Conservation (phyloP, 2,329 filamentous ascomycete species). For the Microthyrium microscopicum region DNA sequence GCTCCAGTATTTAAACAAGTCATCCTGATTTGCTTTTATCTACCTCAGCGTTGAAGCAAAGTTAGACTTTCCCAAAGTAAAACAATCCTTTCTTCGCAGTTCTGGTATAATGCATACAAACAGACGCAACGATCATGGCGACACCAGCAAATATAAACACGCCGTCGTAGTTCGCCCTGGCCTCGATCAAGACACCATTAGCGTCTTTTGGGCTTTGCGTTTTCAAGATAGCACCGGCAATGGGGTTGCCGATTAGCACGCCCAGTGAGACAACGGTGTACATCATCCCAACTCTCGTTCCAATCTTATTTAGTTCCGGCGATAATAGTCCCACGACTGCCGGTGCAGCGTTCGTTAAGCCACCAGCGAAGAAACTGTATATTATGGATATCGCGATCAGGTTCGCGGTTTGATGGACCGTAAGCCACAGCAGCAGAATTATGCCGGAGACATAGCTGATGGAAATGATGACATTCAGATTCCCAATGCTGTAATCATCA, state of each 20-base stretch:
- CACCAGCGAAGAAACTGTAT: constrained; percentile 32
- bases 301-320: constrained; percentile 23
- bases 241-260: constrained; percentile 15
- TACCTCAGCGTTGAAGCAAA: no score
- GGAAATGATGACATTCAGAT: constrained; percentile 25
- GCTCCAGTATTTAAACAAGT: no score
- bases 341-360: constrained; percentile 27
- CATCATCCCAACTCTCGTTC: constrained; percentile 30
- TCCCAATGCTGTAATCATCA: constrained; percentile 23
- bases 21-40: no score
- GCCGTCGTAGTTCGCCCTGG: no score
- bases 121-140: no score
- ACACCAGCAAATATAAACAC: no score
- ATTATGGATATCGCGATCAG: constrained; percentile 27
- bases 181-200: no score
- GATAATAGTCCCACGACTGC: constrained; percentile 27
- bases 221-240: constrained; percentile 12
- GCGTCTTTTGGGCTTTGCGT: no score
- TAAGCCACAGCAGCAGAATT: constrained; percentile 28
- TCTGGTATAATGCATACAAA: no score
- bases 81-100: no score
- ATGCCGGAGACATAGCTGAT: constrained; percentile 22
- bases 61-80: no score
- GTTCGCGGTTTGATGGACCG: constrained; percentile 18
- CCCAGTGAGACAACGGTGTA: constrained; percentile 16